Evolutionary conservation across 2,329 filamentous ascomycete species (phyloP), one percentile per base, ranked within the genome.

Genomic region (Apiospora koreana): DNA sequence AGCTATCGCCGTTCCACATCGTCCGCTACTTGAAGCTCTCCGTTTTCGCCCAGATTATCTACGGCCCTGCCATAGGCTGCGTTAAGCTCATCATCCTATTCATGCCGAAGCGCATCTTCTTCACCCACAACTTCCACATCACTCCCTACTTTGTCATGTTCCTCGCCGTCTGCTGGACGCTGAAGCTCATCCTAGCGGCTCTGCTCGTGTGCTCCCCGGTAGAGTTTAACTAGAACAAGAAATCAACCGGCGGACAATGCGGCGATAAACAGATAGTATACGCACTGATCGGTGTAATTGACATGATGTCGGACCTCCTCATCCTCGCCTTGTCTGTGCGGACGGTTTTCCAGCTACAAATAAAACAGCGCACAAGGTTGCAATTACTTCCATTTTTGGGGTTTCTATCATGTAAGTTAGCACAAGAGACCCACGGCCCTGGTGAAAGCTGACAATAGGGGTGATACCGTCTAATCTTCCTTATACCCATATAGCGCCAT

Each of bases 161-260:
- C 31, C 70, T 74, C 66, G 73, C 74, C 21, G 42, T 75, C n/a
- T 69, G 68, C 42, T 74, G 71, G 65, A 71, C 75, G 66, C 45
- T 75, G 31, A 69, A 73, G 35, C 71, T 71, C 23, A 67, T 75
- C 23, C 64, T 76, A 12, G 45, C 72, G n/a, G 70, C 71, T 6
- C 38, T 76, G 6, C 50, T 71, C 9, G 70, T 71, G 62, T 76
- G 76, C 67, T 70, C 45, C 1, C 69, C 66, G 2, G 64, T 74
- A 77, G 77, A 75, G 70, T 71, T 71, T 76, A 50, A 78, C 78
- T 76, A 81, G 82, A 58, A 72, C 16, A 43, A 66, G 21, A 65
- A 23, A 23, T 41, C 45, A n/a, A 43, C 72, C 1, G 68, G 38
- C 9, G 73, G 72, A 9, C 62, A 43, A 18, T 77, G 75, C 66